Conservation (phyloP, 495 filamentous ascomycete species). For the Penicillium subrubescens region DNA sequence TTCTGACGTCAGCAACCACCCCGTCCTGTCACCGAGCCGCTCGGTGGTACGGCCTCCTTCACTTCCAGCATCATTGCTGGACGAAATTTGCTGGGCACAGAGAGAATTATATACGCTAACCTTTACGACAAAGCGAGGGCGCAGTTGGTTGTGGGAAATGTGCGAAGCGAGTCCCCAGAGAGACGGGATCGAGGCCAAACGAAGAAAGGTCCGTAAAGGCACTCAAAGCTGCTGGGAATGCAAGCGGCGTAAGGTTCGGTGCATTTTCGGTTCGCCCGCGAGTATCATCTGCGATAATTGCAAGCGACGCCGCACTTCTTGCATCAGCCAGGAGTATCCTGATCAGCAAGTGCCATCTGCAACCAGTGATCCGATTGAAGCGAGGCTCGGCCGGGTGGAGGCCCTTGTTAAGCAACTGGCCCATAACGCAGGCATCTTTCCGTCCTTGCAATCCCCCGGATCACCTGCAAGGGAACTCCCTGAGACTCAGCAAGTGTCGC, state of each 20-base stretch:
- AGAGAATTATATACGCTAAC: neutral
- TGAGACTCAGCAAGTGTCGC: neutral
- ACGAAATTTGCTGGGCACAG: neutral
- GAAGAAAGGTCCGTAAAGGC: constrained; percentile 42
- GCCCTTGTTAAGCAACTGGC: constrained; percentile 30
- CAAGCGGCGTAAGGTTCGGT: constrained; percentile 41
- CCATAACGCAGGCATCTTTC: constrained; percentile 1
- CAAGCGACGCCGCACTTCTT: constrained; percentile 34
- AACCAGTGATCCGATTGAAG: constrained; percentile 17
- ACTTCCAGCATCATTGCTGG: neutral
- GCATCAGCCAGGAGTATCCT: constrained; percentile 44
- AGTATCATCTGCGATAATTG: constrained; percentile 45
- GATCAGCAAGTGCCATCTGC: constrained; percentile 18
- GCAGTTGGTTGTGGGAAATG: neutral
- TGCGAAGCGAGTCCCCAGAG: neutral
- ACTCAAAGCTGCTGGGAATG: constrained; percentile 45
- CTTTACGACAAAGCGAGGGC: neutral
- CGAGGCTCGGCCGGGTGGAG: constrained; percentile 34
- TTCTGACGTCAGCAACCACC: neutral
- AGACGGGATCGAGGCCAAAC: constrained; percentile 15
- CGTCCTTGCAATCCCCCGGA: neutral
- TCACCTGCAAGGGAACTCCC: neutral
- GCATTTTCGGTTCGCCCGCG: constrained; percentile 29
- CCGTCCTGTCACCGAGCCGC: neutral
- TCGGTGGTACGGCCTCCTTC: neutral